Percentiles rank a stretch among this genome's conserved stretches.
phyloP scores from a whole-genome alignment of 768 basidiomycete species.

The Gloeophyllum trabeum region DNA sequence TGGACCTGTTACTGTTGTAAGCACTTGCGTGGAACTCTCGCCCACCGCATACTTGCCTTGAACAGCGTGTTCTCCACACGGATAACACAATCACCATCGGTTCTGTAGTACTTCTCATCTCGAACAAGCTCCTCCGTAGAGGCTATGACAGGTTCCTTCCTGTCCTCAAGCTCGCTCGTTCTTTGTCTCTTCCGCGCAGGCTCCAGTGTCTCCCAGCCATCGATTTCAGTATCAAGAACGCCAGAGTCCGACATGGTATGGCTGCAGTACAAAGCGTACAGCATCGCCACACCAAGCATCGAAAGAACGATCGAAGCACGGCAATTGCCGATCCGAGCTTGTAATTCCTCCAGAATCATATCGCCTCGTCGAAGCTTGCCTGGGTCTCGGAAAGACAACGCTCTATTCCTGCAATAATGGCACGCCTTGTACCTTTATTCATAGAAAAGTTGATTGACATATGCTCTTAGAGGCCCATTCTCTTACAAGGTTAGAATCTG shows the following conservation, averaged over 20 bases:
- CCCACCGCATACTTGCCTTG: too few species aligned
- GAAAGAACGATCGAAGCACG: too few species aligned
- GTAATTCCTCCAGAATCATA: too few species aligned
- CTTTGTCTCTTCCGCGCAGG: background rate
- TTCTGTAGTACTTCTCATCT: constrained; percentile 51
- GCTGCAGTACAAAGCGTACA: too few species aligned
- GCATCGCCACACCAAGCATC: too few species aligned
- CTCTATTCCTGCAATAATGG: background rate
- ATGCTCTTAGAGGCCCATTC: constrained; percentile 19
- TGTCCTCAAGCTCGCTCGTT: background rate
- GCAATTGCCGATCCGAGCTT: too few species aligned
- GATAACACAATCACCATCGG: constrained; percentile 60
- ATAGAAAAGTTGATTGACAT: constrained; percentile 2
- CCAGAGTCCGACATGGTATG: too few species aligned
- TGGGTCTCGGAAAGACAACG: background rate
- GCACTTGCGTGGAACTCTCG: too few species aligned
- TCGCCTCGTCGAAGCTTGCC: too few species aligned
- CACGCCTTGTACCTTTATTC: background rate
- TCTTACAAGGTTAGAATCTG: constrained; percentile 6
- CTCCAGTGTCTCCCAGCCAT: background rate
- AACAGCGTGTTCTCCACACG: constrained; percentile 55
- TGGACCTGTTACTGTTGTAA: constrained; percentile 18
- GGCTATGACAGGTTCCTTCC: background rate
- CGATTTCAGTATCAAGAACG: too few species aligned
- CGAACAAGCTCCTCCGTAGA: constrained; percentile 7